These are phyloP conservation scores for Xerocomellus amylosporus DNA, from an alignment of 768 basidiomycete genomes.

Conservation along the genomic window DNA sequence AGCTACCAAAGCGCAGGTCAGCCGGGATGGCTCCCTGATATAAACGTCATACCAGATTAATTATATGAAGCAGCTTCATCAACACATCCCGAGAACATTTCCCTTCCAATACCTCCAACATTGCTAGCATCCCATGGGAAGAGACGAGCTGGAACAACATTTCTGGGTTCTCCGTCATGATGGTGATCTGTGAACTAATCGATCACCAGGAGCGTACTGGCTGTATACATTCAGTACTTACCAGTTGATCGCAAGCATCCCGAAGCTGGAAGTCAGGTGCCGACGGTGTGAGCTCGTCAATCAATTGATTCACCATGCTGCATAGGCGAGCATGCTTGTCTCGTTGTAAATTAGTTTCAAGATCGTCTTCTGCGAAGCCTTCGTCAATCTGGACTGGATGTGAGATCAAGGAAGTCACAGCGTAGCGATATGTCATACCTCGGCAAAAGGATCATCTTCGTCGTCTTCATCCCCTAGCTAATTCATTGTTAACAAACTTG, in stretches of 20 bases:
- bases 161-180: constrained; percentile 78
- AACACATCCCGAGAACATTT: constrained; percentile 83
- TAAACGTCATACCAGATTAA: constrained; percentile 65
- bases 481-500: not conserved
- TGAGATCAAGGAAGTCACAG: constrained; percentile 4
- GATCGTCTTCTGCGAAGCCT: constrained; percentile 86
- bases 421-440: constrained; percentile 43
- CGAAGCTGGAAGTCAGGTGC: constrained; percentile 80
- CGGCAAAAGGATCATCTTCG: constrained; percentile 96
- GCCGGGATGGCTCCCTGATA: not conserved
- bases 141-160: constrained; percentile 87
- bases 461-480: constrained; percentile 81
- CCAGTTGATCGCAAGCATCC: constrained; percentile 85
- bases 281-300: constrained; percentile 81
- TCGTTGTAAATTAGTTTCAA: constrained; percentile 87
- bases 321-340: constrained; percentile 91
- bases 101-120: constrained; percentile 89
- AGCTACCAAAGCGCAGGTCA: constrained; percentile 37
- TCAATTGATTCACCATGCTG: constrained; percentile 74
- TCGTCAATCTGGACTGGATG: constrained; percentile 70
- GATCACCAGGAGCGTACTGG: not conserved
- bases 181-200: constrained; percentile 52
- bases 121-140: constrained; percentile 92
- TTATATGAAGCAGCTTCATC: constrained; percentile 80
- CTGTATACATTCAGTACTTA: constrained; percentile 35